A percentile compares a stretch with the other conserved stretches of the same genome.
These are phyloP conservation scores for Debaryomycetaceae sp. DNA, from an alignment of 1,139 yeast species.

Conservation along the genomic window DNA sequence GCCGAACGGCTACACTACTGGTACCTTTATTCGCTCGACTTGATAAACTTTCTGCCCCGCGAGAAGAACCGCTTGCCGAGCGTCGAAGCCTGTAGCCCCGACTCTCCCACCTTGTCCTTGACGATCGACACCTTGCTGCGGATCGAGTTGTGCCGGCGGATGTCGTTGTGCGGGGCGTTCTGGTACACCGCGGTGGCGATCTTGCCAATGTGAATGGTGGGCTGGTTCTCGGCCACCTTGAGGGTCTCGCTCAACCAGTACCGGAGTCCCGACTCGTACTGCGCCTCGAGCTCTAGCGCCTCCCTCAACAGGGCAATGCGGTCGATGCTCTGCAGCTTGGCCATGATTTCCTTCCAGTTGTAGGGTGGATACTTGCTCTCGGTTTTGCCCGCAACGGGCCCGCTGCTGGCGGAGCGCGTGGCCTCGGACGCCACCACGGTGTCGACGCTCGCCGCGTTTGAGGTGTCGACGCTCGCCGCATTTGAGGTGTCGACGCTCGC, in stretches of 20 bases:
- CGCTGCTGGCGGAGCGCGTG: too few relatives aligned
- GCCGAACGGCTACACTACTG: neutral
- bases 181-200: conserved; percentile 45
- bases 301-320: conserved; percentile 37
- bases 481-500: neutral
- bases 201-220: conserved; percentile 41
- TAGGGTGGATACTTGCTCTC: conserved; percentile 28
- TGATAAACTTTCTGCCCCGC: conserved; percentile 29
- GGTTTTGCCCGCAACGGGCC: conserved; percentile 9
- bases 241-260: conserved; percentile 44
- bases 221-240: conserved; percentile 28
- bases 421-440: neutral
- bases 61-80: conserved; percentile 41
- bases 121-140: conserved; percentile 41
- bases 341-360: conserved; percentile 43
- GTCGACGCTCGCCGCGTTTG: neutral
- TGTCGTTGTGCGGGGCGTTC: conserved; percentile 43
- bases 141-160: conserved; percentile 39
- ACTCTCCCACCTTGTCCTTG: conserved; percentile 40
- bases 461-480: neutral
- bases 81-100: conserved; percentile 39
- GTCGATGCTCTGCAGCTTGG: conserved; percentile 38
- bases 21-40: conserved; percentile 5
- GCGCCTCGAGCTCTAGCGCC: conserved; percentile 38
- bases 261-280: conserved; percentile 42